Evolutionary conservation across 2,329 filamentous ascomycete species (phyloP).

Genomic region (Blumeriella jaapii): DNA sequence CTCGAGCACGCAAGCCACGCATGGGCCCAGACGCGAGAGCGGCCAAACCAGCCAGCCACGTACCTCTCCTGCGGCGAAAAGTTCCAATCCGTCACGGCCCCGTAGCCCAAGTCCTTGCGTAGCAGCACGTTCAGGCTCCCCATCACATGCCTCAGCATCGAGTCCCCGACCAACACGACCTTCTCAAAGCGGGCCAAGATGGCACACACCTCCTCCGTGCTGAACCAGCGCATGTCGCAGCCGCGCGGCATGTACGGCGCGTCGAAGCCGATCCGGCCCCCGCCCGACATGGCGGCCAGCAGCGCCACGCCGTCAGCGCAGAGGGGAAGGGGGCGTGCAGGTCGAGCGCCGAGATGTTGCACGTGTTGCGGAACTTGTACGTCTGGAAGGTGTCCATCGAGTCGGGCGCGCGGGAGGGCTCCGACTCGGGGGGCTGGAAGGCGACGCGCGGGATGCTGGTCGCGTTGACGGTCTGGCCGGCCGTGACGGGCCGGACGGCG

Average conservation of each 20-base stretch:
- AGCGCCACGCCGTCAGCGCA: slow-evolving; percentile 29
- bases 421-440: slow-evolving; percentile 14
- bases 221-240: slow-evolving; percentile 38
- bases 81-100: slow-evolving; percentile 38
- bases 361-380: slow-evolving; percentile 33
- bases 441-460: slow-evolving; percentile 7
- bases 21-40: no score
- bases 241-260: slow-evolving; percentile 34
- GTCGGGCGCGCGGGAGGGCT: slow-evolving; percentile 11
- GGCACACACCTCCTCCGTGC: slow-evolving; percentile 34
- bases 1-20: neutral
- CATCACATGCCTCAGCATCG: slow-evolving; percentile 37
- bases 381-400: slow-evolving; percentile 29
- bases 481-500: neutral
- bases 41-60: no score
- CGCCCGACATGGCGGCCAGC: slow-evolving; percentile 28
- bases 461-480: slow-evolving; percentile 3
- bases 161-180: slow-evolving; percentile 36
- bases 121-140: slow-evolving; percentile 36
- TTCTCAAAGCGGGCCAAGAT: slow-evolving; percentile 35
- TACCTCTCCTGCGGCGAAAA: slow-evolving; percentile 32
- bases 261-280: slow-evolving; percentile 34
- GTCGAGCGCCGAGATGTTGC: slow-evolving; percentile 34
- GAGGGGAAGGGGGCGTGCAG: slow-evolving; percentile 30
- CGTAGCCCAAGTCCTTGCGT: slow-evolving; percentile 36